Conservation (phyloP, 2,329 filamentous ascomycete species). For the Ascochyta clinopodiicola region DNA sequence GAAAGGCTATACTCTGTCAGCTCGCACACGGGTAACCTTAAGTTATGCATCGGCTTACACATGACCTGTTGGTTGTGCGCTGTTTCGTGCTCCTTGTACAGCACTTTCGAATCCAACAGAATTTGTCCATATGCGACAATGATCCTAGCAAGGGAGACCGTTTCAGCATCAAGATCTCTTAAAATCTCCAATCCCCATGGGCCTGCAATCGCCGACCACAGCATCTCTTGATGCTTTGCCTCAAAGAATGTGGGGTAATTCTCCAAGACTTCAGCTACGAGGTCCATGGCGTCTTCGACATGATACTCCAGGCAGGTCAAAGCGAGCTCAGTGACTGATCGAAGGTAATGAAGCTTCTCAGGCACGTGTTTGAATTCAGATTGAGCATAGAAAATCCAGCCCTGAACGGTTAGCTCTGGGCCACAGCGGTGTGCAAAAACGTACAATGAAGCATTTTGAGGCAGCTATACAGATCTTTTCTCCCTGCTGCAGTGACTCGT, state of each 20-base stretch:
- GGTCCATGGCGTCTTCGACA: conserved; percentile 52
- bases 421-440: conserved; percentile 2
- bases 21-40: not conserved
- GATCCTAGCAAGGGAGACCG: conserved; percentile 43
- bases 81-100: conserved; percentile 58
- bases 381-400: conserved; percentile 78
- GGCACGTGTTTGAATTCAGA: conserved; percentile 65
- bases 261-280: conserved; percentile 45
- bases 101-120: conserved; percentile 39
- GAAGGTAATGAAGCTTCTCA: conserved; percentile 65
- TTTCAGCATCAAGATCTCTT: conserved; percentile 44
- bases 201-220: conserved; percentile 44
- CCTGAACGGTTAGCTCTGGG: conserved; percentile 52
- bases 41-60: conserved; percentile 31
- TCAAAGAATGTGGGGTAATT: conserved; percentile 46
- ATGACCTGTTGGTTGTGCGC: conserved; percentile 44
- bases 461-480: conserved; percentile 45
- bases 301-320: conserved; percentile 67
- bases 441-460: conserved; percentile 43
- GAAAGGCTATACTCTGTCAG: conserved; percentile 46
- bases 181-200: conserved; percentile 47
- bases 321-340: conserved; percentile 64
- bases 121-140: conserved; percentile 47
- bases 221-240: conserved; percentile 37
- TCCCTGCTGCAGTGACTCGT: conserved; percentile 32